A percentile compares a stretch with the other conserved stretches of the same genome.
Conservation (phyloP, 78 protist species). For the Emiliania huxleyi region DNA sequence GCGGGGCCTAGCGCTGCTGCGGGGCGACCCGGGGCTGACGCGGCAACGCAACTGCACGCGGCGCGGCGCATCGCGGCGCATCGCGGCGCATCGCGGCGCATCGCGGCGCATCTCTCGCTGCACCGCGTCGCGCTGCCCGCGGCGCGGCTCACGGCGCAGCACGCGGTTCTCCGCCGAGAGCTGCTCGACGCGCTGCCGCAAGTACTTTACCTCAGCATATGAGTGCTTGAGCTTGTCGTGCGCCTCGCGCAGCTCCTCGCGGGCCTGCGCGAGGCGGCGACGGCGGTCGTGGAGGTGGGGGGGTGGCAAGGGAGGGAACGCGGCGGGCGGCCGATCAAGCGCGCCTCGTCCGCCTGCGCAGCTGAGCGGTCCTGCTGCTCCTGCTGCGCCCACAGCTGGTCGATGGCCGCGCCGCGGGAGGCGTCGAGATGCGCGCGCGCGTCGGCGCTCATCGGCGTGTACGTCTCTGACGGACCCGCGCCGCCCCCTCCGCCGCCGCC, state of each 20-base stretch:
- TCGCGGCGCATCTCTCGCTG: no score
- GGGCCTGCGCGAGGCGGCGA: background rate
- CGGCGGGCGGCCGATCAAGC: no score
- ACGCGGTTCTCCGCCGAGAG: background rate
- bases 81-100: no score
- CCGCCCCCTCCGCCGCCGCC: no score
- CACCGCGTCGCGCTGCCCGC: background rate
- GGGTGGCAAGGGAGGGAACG: no score
- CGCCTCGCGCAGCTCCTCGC: background rate
- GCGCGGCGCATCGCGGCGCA: no score
- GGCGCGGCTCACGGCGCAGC: background rate
- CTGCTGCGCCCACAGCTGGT: background rate
- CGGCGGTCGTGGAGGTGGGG: background rate
- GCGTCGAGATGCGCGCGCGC: background rate
- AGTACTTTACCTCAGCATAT: background rate
- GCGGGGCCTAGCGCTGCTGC: no score
- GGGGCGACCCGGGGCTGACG: no score
- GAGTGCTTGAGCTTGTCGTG: background rate
- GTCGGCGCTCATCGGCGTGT: background rate
- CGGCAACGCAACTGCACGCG: no score
- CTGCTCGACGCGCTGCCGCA: background rate
- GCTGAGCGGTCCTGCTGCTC: no score
- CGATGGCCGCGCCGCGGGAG: background rate
- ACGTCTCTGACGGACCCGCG: no score
- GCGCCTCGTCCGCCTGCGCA: no score